A percentile compares a stretch with the other conserved stretches of the same genome.
These are phyloP conservation scores for Mycena kentingensis DNA, from an alignment of 768 basidiomycete genomes.

Conservation along the genomic window DNA sequence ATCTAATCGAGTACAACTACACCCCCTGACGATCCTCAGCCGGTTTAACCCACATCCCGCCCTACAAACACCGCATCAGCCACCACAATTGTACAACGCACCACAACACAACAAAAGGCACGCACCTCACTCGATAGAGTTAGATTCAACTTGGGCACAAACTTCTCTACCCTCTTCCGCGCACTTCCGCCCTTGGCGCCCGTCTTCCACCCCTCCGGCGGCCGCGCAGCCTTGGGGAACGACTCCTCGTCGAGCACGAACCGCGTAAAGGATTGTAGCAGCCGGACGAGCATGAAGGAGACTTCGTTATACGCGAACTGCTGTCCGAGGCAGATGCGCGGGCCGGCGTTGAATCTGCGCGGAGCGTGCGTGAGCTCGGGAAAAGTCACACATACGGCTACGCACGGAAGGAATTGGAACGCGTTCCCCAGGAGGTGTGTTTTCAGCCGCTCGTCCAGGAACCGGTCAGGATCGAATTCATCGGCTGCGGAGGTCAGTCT, in stretches of 20 bases:
- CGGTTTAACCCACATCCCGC: no score
- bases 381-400: neutral
- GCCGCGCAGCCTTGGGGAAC: constrained; percentile 30
- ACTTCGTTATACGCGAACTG: constrained; percentile 20
- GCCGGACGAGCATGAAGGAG: constrained; percentile 25
- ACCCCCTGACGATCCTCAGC: no score
- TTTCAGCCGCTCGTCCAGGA: constrained; percentile 45
- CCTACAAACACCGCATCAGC: no score
- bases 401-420: constrained; percentile 47
- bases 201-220: constrained; percentile 35
- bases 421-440: constrained; percentile 47
- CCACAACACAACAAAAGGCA: no score
- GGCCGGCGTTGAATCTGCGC: constrained; percentile 34
- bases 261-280: constrained; percentile 40
- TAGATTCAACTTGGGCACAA: constrained; percentile 34
- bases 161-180: constrained; percentile 34
- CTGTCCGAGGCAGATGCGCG: constrained; percentile 45
- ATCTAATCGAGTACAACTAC: no score
- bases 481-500: constrained; percentile 31
- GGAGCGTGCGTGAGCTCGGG: neutral
- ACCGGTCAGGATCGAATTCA: constrained; percentile 53
- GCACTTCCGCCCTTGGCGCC: constrained; percentile 24
- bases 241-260: constrained; percentile 35
- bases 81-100: no score
- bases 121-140: no score